phyloP scores from a whole-genome alignment of 2,329 filamentous ascomycete genomes.

The Microcyclospora tardicrescens region DNA sequence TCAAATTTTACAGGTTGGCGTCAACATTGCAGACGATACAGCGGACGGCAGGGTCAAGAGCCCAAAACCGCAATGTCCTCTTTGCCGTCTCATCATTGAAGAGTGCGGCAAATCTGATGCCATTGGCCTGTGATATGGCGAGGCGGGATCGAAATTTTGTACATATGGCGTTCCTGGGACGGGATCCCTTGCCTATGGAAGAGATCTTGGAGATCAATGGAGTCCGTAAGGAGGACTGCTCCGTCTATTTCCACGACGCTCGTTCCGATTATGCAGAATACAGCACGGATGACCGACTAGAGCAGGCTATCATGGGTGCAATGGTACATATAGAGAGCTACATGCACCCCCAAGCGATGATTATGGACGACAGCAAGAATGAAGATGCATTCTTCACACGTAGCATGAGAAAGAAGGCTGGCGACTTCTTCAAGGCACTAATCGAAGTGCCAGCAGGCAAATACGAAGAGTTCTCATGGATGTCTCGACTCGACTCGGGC shows the following conservation, averaged over 20 bases:
- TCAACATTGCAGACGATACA: constrained; percentile 48
- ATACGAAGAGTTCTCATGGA: constrained; percentile 57
- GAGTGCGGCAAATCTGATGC: constrained; percentile 60
- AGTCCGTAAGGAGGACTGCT: constrained; percentile 52
- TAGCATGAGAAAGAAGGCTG: constrained; percentile 45
- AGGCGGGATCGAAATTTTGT: constrained; percentile 55
- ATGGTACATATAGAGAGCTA: constrained; percentile 59
- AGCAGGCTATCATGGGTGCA: constrained; percentile 49
- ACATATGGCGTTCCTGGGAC: constrained; percentile 68
- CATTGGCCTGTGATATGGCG: constrained; percentile 80
- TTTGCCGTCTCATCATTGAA: constrained; percentile 65
- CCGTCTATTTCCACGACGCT: constrained; percentile 55
- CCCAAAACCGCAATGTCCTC: constrained; percentile 56
- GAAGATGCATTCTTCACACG: constrained; percentile 59
- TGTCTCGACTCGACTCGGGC: constrained; percentile 60
- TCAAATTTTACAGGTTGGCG: constrained; percentile 55
- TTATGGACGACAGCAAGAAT: constrained; percentile 53
- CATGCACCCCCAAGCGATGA: constrained; percentile 63
- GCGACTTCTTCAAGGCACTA: constrained; percentile 43
- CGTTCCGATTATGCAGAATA: constrained; percentile 58
- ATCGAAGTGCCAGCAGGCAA: constrained; percentile 60
- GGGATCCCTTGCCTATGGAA: constrained; percentile 54
- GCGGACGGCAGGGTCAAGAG: constrained; percentile 38
- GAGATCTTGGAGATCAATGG: constrained; percentile 67
- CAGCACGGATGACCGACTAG: constrained; percentile 59